Conservation (phyloP, 176 grass and related monocot genomes). For the Rhipidocladum racemiflorum region DNA sequence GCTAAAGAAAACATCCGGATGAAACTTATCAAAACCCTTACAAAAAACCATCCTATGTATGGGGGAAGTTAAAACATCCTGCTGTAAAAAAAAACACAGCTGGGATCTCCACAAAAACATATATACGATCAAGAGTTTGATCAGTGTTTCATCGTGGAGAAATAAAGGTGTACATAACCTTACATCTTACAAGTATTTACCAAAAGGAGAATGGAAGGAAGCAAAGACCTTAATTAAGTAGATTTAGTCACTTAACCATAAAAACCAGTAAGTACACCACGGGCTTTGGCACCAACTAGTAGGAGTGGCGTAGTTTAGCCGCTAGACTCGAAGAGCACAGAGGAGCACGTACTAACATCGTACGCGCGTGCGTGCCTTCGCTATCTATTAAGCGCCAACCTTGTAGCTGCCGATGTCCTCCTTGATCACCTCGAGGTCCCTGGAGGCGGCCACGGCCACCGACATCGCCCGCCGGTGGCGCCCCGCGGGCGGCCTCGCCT, state of each 20-base stretch:
- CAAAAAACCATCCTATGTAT: too few relatives aligned
- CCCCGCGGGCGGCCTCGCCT: neutral
- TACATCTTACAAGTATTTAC: neutral
- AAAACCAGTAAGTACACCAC: neutral
- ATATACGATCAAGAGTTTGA: neutral
- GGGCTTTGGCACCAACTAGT: neutral
- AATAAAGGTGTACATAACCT: neutral
- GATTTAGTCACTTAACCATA: neutral
- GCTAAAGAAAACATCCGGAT: too few relatives aligned
- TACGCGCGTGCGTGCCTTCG: neutral
- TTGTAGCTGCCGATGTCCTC: slow-evolving; percentile 48
- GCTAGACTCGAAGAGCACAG: neutral
- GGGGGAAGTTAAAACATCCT: too few relatives aligned
- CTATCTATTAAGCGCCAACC: slow-evolving; percentile 1
- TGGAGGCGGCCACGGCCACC: slow-evolving; percentile 35
- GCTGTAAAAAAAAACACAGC: too few relatives aligned
- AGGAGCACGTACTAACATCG: neutral
- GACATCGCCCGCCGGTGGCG: slow-evolving; percentile 45
- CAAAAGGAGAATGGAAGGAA: neutral
- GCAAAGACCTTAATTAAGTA: neutral
- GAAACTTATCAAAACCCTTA: too few relatives aligned
- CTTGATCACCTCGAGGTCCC: slow-evolving; percentile 49
- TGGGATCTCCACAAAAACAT: too few relatives aligned
- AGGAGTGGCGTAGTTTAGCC: neutral
- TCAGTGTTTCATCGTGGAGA: neutral